A percentile compares a stretch with the other conserved stretches of the same genome.
phyloP scores from a whole-genome alignment of 1,139 yeast species.

The Taiozyma onychis region DNA sequence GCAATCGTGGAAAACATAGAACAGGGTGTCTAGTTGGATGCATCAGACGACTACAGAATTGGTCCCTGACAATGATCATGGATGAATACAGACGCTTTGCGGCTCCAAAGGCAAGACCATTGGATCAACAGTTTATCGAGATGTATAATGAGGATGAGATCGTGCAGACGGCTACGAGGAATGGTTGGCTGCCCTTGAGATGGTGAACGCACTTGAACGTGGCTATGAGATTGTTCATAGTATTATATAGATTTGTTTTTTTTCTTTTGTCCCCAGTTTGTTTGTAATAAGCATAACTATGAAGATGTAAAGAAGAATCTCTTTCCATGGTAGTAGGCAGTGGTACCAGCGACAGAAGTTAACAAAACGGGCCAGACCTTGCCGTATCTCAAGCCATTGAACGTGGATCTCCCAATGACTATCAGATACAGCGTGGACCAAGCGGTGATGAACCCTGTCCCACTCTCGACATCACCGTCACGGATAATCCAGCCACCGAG shows the following conservation, averaged over 20 bases:
- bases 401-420: conserved; percentile 63
- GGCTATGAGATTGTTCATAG: too few relatives aligned
- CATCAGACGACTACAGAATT: conserved; percentile 75
- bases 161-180: conserved; percentile 42
- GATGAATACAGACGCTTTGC: conserved; percentile 94
- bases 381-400: conserved; percentile 39
- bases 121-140: conserved; percentile 94
- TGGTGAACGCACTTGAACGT: conserved; percentile 39
- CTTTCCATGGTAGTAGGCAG: conserved; percentile 63
- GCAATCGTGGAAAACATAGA: conserved; percentile 94
- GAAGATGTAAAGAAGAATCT: conserved; percentile 36
- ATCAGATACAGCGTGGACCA: conserved; percentile 79
- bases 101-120: conserved; percentile 88
- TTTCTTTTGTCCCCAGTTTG: not conserved
- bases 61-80: conserved; percentile 91
- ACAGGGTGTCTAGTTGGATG: conserved; percentile 97
- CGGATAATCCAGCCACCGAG: conserved; percentile 76
- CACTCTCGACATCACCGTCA: conserved; percentile 79
- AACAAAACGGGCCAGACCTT: conserved; percentile 58
- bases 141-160: conserved; percentile 68
- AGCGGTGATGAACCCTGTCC: conserved; percentile 82
- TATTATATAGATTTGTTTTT: not conserved
- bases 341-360: conserved; percentile 53
- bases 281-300: not conserved
- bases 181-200: conserved; percentile 57